These are phyloP conservation scores for Saxophila tyrrhenica DNA, from an alignment of 495 filamentous ascomycete species.

Conservation along the genomic window DNA sequence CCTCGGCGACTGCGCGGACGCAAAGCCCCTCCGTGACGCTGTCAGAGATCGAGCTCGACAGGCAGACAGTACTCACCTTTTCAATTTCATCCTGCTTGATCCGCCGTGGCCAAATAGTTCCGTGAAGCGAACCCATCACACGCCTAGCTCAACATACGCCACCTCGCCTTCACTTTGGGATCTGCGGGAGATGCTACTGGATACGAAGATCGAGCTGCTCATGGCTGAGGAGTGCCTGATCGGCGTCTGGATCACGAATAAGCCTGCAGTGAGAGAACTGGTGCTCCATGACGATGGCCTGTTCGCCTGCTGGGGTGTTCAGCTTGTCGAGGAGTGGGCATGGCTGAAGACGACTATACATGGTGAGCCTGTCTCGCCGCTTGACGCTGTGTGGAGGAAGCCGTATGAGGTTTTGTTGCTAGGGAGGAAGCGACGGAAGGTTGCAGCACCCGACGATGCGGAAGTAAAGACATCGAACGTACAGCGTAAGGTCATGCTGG, in stretches of 20 bases:
- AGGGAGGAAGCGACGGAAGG: slow-evolving; percentile 35
- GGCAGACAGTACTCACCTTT: slow-evolving; percentile 32
- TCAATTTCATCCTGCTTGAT: slow-evolving; percentile 76
- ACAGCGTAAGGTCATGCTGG: slow-evolving; percentile 51
- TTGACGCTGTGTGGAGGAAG: slow-evolving; percentile 63
- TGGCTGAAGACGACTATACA: slow-evolving; percentile 73
- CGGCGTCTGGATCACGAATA: slow-evolving; percentile 87
- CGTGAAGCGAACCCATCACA: slow-evolving; percentile 50
- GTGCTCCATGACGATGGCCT: slow-evolving; percentile 45
- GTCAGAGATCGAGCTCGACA: slow-evolving; percentile 21
- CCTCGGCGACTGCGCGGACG: slow-evolving; percentile 26
- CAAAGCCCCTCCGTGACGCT: slow-evolving; percentile 21
- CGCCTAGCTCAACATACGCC: slow-evolving; percentile 39
- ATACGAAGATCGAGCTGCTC: slow-evolving; percentile 44
- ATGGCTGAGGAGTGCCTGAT: slow-evolving; percentile 46
- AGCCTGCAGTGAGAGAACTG: slow-evolving; percentile 43
- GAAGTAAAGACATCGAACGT: slow-evolving; percentile 11
- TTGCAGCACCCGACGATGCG: background rate
- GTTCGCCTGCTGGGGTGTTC: slow-evolving; percentile 53
- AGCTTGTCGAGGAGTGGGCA: slow-evolving; percentile 68
- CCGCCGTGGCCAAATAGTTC: slow-evolving; percentile 94
- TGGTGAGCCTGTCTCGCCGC: slow-evolving; percentile 59
- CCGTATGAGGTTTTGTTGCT: slow-evolving; percentile 80
- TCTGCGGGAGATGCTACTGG: slow-evolving; percentile 36
- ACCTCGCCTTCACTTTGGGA: slow-evolving; percentile 34